Percentiles rank a stretch among this genome's conserved stretches.
These are phyloP conservation scores for Quambalaria eucalypti DNA, from an alignment of 1,284 basidiomycete genomes.

Conservation along the genomic window DNA sequence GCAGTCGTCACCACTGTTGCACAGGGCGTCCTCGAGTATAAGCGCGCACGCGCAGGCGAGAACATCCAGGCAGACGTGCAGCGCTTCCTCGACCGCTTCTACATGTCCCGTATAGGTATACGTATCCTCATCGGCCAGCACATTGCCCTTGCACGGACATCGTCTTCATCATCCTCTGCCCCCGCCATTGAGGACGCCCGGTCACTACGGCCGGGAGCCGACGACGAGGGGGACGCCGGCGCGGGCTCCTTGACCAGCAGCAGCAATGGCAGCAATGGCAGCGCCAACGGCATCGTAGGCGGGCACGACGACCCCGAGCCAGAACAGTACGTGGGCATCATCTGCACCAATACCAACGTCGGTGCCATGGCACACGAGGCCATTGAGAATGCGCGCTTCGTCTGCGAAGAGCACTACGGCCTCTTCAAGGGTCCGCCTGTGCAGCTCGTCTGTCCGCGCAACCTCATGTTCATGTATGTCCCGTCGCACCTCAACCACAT, in stretches of 20 bases:
- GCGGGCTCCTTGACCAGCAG: constrained; percentile 1
- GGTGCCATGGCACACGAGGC: constrained; percentile 63
- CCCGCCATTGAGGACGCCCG: constrained; percentile 10
- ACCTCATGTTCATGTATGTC: constrained; percentile 87
- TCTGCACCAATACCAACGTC: constrained; percentile 72
- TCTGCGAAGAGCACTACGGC: constrained; percentile 83
- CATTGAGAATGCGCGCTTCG: constrained; percentile 94
- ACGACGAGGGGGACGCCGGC: background rate
- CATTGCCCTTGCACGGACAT: constrained; percentile 36
- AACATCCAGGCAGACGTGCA: constrained; percentile 76
- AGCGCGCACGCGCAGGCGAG: constrained; percentile 49
- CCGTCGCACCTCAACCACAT: constrained; percentile 84
- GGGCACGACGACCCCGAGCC: constrained; percentile 17
- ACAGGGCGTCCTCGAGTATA: constrained; percentile 66
- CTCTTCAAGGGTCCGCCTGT: constrained; percentile 95
- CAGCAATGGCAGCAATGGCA: background rate
- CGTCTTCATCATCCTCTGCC: constrained; percentile 7
- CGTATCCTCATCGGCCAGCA: constrained; percentile 46
- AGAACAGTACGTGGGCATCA: constrained; percentile 87
- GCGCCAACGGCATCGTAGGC: constrained; percentile 8
- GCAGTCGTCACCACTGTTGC: constrained; percentile 89
- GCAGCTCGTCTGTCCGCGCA: constrained; percentile 82
- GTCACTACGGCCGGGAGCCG: background rate
- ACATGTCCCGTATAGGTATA: constrained; percentile 79
- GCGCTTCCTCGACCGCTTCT: constrained; percentile 92